Evolutionary conservation across 805 yeast species (phyloP).

Genomic region (Suhomyces kilbournensis): DNA sequence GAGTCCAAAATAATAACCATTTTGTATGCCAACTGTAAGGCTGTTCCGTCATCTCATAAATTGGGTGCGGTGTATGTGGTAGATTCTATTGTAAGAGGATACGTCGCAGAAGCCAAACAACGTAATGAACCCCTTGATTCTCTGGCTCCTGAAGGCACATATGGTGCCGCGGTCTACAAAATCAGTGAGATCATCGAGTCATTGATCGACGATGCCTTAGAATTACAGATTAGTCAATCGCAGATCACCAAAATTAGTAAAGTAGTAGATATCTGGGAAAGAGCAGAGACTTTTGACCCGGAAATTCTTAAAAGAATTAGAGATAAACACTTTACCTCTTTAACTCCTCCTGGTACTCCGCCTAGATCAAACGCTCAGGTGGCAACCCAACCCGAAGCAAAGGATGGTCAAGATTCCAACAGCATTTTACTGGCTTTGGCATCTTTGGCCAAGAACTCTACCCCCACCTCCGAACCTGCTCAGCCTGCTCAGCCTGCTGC

Average conservation of each 20-base stretch:
- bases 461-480: slow-evolving; percentile 27
- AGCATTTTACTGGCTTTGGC: slow-evolving; percentile 70
- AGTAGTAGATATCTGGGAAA: slow-evolving; percentile 89
- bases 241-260: slow-evolving; percentile 70
- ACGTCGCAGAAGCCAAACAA: slow-evolving; percentile 69
- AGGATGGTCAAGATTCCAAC: slow-evolving; percentile 43
- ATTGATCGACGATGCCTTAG: slow-evolving; percentile 60
- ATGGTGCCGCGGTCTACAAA: slow-evolving; percentile 67
- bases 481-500: slow-evolving; percentile 18
- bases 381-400: slow-evolving; percentile 14
- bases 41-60: slow-evolving; percentile 76
- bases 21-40: slow-evolving; percentile 65
- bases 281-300: slow-evolving; percentile 71
- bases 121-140: slow-evolving; percentile 44
- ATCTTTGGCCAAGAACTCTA: slow-evolving; percentile 49
- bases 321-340: slow-evolving; percentile 56
- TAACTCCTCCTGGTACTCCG: slow-evolving; percentile 68
- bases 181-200: slow-evolving; percentile 63
- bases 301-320: slow-evolving; percentile 54
- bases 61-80: slow-evolving; percentile 88
- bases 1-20: slow-evolving; percentile 57
- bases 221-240: slow-evolving; percentile 51
- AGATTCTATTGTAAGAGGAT: slow-evolving; percentile 88
- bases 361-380: slow-evolving; percentile 36
- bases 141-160: slow-evolving; percentile 64